Evolutionary conservation across 1,139 yeast species (phyloP), one percentile per base, ranked within the genome.

Genomic region (Suhomyces coccinellae): DNA sequence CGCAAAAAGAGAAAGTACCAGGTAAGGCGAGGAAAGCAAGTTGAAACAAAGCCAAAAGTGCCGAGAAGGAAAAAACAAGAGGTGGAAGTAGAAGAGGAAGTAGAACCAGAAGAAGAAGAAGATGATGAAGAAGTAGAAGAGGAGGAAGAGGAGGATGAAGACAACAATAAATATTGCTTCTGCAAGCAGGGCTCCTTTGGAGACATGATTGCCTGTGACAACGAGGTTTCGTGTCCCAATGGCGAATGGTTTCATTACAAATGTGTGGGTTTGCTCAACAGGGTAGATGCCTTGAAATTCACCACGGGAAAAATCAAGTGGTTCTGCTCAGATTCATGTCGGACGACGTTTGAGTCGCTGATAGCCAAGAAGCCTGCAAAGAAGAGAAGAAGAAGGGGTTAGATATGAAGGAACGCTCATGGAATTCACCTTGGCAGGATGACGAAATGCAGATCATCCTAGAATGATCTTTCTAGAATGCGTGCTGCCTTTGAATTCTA

Each of bases 201-300:
- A 2, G 69, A 68, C 48, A 74, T 74, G 79, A 73, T 74, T 36
- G 77, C 72, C 0, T 74, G 79, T 53, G 79, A 74, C 49, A 69
- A 73, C 49, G 68, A 63, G 43, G 57, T 52, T 1, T 54, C 65
- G 4, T 74, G 79, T 55, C 71, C 72, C 15, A 73, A 73, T 49
- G 79, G 79, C 3, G 79, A 72, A 42, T 74, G 79, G 79, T 74
- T 74, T 44, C 79, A 74, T 49, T 74, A 73, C 55, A 73, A 73
- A 49, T 74, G 79, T 53, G 79, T 74, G 28, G 77, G 77, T 3
- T 57, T 73, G 32, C 56, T 66, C 31, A 71, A 66, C 45, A 52
- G 71, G 40, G 77, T 69, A 1, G 75, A 70, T 24, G 77, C 75
- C 2, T 51, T 67, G 41, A 67, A 69, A 51, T 71, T 57, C 45